Evolutionary conservation across 164 flowering plant genomes (phyloP).

Genomic region (Brasenia schreberi): DNA sequence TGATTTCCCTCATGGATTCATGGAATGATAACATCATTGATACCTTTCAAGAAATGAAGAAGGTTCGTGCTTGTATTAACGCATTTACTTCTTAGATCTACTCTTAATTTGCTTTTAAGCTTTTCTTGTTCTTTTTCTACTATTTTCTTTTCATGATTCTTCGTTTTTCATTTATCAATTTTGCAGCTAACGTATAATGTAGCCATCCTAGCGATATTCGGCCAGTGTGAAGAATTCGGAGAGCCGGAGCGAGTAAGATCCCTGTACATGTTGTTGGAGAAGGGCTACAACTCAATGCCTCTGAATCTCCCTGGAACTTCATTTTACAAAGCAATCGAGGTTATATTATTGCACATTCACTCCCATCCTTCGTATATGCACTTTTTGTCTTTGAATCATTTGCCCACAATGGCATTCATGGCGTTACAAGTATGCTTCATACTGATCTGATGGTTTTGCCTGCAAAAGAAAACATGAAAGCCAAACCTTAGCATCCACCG

Average conservation of each 20-base stretch:
- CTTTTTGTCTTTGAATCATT: no score
- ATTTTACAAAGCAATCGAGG: conserved; percentile 63
- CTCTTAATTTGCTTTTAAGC: not conserved
- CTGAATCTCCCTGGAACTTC: conserved; percentile 65
- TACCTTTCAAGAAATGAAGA: conserved; percentile 69
- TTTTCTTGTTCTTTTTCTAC: no score
- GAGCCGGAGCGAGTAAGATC: conserved; percentile 42
- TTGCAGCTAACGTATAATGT: conserved; percentile 34
- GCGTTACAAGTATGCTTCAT: not conserved
- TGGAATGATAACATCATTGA: conserved; percentile 35
- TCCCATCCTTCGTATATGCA: no score
- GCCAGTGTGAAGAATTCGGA: conserved; percentile 22
- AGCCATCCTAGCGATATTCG: conserved; percentile 62
- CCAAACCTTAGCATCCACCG: no score
- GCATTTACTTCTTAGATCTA: not conserved
- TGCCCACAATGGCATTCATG: no score
- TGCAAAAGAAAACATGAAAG: not conserved
- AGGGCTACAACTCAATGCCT: conserved; percentile 92
- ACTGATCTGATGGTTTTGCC: not conserved
- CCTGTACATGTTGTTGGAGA: conserved; percentile 44
- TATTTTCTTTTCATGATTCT: no score
- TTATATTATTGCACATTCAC: conserved; percentile 5
- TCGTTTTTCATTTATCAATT: not conserved
- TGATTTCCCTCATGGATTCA: conserved; percentile 26
- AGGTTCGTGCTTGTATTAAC: conserved; percentile 18